phyloP scores from a whole-genome alignment of 192 early-diverging fungal genomes.

The Rhizophagus prolifer region DNA sequence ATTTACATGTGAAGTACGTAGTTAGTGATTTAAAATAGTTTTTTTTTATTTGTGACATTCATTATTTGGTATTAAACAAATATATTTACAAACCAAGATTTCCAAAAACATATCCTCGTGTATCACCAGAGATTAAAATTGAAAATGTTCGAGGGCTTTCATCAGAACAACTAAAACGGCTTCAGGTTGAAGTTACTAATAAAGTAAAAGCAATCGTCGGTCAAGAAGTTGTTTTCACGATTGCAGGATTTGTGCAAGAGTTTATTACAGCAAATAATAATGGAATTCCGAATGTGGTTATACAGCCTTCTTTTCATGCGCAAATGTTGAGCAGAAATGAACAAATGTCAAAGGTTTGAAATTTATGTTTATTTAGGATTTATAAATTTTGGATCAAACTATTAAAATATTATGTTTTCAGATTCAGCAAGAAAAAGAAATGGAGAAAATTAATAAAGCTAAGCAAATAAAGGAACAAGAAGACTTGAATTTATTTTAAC shows the following conservation, averaged over 20 bases:
- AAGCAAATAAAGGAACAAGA: constrained; percentile 39
- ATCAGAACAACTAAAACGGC: constrained; percentile 46
- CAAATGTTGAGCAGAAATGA: constrained; percentile 55
- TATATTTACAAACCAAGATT: constrained; percentile 45
- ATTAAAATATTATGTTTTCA: neutral
- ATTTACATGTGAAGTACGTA: constrained; percentile 54
- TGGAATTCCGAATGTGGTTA: constrained; percentile 46
- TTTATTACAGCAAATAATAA: constrained; percentile 60
- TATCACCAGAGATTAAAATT: constrained; percentile 56
- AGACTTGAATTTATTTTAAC: constrained; percentile 31
- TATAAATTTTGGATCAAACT: neutral
- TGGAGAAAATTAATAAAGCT: constrained; percentile 37
- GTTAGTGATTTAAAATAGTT: neutral
- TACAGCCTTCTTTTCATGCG: constrained; percentile 54
- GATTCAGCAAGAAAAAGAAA: constrained; percentile 38
- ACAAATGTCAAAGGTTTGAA: constrained; percentile 44
- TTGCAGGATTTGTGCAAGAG: constrained; percentile 56
- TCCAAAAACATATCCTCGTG: constrained; percentile 66
- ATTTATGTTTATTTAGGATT: neutral
- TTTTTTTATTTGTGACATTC: neutral
- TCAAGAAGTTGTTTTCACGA: constrained; percentile 69
- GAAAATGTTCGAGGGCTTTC: constrained; percentile 54
- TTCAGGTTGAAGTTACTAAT: constrained; percentile 37
- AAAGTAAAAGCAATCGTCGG: constrained; percentile 47
- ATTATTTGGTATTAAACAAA: constrained; percentile 39